Evolutionary conservation across 768 basidiomycete genomes (phyloP).

Genomic region (Kwoniella sp.): DNA sequence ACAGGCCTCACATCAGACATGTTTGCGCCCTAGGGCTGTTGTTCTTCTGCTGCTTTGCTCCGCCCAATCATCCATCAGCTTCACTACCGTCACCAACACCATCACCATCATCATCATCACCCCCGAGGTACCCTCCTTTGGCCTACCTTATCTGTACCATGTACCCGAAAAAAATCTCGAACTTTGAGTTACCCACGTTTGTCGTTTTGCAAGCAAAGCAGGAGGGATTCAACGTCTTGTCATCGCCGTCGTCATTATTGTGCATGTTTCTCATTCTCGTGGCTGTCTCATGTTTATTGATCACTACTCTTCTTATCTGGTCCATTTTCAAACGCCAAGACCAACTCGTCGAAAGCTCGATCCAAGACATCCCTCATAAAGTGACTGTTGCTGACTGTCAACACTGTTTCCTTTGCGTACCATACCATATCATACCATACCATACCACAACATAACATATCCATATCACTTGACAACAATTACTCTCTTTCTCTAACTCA

Average conservation of each 20-base stretch:
- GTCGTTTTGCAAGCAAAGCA: too few relatives aligned
- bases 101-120: neutral
- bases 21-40: neutral
- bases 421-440: constrained; percentile 2
- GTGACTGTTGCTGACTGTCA: constrained; percentile 8
- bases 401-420: constrained; percentile 1
- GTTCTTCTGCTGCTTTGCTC: neutral
- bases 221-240: too few relatives aligned
- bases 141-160: neutral
- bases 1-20: too few relatives aligned
- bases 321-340: constrained; percentile 25
- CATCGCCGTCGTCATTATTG: neutral
- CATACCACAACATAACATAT: neutral
- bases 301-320: constrained; percentile 13
- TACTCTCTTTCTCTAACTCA: too few relatives aligned
- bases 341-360: neutral
- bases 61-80: neutral
- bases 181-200: neutral
- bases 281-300: neutral
- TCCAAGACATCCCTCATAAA: neutral
- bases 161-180: neutral
- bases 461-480: constrained; percentile 1
- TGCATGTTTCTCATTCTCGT: neutral
- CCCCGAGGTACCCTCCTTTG: neutral
- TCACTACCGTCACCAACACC: neutral